Evolutionary conservation across 2,329 filamentous ascomycete genomes (phyloP).

Genomic region (Sporothrix protearum): DNA sequence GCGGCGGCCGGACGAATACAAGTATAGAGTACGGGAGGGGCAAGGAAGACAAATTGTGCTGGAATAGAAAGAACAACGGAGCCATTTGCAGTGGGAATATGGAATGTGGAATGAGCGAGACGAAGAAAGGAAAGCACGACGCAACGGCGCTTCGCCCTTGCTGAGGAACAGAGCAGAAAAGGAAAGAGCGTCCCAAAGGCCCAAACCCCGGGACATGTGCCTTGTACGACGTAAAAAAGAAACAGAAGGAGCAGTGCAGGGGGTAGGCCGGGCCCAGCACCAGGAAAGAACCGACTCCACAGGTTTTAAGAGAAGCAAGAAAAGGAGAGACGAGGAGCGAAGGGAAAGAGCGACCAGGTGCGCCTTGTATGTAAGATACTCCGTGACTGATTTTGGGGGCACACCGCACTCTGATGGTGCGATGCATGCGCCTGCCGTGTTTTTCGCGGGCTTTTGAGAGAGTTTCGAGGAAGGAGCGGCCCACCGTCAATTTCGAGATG

Average conservation of each 20-base stretch:
- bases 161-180: background rate
- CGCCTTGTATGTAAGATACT: conserved; percentile 15
- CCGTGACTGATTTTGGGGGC: conserved; percentile 5
- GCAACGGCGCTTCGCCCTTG: background rate
- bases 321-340: background rate
- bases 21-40: background rate
- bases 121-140: background rate
- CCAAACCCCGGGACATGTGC: background rate
- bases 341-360: background rate
- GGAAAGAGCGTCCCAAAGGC: conserved; percentile 6
- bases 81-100: background rate
- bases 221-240: too few relatives aligned
- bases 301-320: background rate
- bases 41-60: background rate
- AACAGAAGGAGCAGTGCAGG: background rate
- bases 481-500: too few relatives aligned
- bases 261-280: background rate
- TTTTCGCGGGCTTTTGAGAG: background rate
- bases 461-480: background rate
- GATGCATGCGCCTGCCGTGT: background rate
- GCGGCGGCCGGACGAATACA: background rate
- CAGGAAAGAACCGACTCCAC: background rate
- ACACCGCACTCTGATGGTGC: background rate
- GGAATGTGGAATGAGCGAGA: background rate
- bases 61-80: background rate